Base-by-base conservation (phyloP, 352 stramenopile species). In the Phytophthora megakarya region DNA sequence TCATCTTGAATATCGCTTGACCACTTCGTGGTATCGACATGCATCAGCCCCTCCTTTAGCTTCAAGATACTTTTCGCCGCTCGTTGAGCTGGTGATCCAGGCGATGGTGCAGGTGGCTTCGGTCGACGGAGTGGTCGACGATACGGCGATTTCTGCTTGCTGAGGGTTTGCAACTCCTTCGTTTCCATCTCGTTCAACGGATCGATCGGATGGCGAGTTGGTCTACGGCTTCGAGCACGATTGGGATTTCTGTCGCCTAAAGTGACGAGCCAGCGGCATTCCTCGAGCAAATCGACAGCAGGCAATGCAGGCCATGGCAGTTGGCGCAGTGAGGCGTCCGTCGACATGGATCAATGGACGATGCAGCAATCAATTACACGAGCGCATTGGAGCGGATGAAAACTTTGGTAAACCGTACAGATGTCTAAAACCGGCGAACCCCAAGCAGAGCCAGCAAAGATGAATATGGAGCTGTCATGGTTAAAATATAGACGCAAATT, bases 61-160 rank as follows among this genome's bases (percentile, higher is more conserved):
- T 81, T 64, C 23, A 86, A 71, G 9, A 89, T 87, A 56, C 70
- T 76, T 60, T 76, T 81, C 13, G 71, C 80, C 3, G 80, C 80
- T 55, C 68, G 80, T 37, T 84, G 77, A 3, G 75, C 73, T 19
- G 77, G 77, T n/a, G 80, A 83, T 42, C 69, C 51, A 10, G 45
- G 39, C 4, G 66, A 58, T 39, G 54, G 68, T 30, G 47, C 30
- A 16, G 44, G 45, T 37, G 35, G 8, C 28, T 61, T 73, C 21
- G 45, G 62, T 4, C 53, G 61, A 3, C 63, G 47, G 1, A 81
- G 63, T 7, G 10, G 30, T 42, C 76, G 73, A 13, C 56, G 53
- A 52, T 85, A 86, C n/a, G 76, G 76, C 40, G 80, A 87, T 32
- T 51, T 61, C 19, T 72, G 64, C 23, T 60, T 67, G 49, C 38